Conservation (phyloP, 2,329 filamentous ascomycete genomes). For the Epichloe hybrida region DNA sequence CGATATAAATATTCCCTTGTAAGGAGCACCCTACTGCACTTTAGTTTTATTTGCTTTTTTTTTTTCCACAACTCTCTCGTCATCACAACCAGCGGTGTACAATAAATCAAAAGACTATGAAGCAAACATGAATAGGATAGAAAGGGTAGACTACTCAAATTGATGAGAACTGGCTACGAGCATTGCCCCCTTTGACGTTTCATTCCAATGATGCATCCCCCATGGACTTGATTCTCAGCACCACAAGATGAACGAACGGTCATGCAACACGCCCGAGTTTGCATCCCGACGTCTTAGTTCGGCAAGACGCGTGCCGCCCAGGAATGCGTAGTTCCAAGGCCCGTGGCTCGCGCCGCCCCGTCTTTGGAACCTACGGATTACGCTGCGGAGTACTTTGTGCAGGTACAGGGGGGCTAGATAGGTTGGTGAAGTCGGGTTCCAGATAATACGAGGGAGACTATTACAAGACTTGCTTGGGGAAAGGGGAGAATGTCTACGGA, state of each 20-base stretch:
- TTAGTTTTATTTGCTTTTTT: not conserved
- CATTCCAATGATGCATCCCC: no score
- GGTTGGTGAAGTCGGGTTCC: no score
- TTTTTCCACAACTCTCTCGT: no score
- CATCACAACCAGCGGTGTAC: not conserved
- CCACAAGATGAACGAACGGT: no score
- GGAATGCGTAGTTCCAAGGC: not conserved
- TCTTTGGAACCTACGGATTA: not conserved
- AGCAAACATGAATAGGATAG: not conserved
- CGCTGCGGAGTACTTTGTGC: not conserved
- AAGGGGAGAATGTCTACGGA: no score
- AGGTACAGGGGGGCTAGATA: not conserved
- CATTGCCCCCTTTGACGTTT: no score
- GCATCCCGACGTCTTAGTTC: not conserved
- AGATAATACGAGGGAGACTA: no score
- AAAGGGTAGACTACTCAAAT: not conserved
- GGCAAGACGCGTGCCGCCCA: conserved; percentile 13
- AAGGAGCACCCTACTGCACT: no score
- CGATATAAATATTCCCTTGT: not conserved
- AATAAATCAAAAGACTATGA: not conserved
- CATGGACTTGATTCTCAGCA: no score
- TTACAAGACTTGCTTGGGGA: no score
- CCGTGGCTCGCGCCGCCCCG: not conserved
- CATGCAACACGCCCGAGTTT: no score
- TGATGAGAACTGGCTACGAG: not conserved